Percentiles rank a stretch among this genome's conserved stretches.
phyloP scores from a whole-genome alignment of 495 filamentous ascomycete species.

The Talaromyces borbonicus region DNA sequence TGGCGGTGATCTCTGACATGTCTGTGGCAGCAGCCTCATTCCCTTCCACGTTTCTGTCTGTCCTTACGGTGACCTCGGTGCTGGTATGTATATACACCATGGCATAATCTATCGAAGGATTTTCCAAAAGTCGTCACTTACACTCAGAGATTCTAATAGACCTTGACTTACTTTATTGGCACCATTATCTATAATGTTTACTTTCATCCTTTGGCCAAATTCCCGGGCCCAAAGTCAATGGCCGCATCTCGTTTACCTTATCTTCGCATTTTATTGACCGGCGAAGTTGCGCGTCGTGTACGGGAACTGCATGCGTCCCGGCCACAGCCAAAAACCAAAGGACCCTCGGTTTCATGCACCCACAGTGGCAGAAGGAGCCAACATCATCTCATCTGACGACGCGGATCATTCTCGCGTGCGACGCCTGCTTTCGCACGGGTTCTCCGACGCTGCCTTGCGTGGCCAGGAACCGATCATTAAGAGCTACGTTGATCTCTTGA shows the following conservation, averaged over 20 bases:
- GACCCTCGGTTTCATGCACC: neutral
- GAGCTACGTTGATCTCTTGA: slow-evolving; percentile 13
- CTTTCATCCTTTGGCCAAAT: slow-evolving; percentile 38
- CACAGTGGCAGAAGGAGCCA: neutral
- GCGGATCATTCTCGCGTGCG: slow-evolving; percentile 29
- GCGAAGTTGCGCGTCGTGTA: neutral
- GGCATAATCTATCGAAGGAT: neutral
- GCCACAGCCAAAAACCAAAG: slow-evolving; percentile 19
- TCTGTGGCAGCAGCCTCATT: neutral
- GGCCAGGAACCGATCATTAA: slow-evolving; percentile 24
- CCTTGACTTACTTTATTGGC: neutral
- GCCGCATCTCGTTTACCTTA: neutral
- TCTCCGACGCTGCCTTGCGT: slow-evolving; percentile 36
- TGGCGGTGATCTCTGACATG: neutral
- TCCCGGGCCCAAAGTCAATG: slow-evolving; percentile 35
- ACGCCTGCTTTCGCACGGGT: slow-evolving; percentile 35
- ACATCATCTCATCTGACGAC: slow-evolving; percentile 6
- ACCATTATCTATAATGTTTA: slow-evolving; percentile 31
- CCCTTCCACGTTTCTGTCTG: neutral
- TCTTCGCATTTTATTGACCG: neutral
- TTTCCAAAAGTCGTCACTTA: neutral
- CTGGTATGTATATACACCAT: neutral
- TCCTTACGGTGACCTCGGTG: neutral
- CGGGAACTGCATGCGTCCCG: slow-evolving; percentile 19
- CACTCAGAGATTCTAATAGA: neutral